phyloP scores from a whole-genome alignment of 208 protist genomes.

The Trypanosomatidae sp. region DNA sequence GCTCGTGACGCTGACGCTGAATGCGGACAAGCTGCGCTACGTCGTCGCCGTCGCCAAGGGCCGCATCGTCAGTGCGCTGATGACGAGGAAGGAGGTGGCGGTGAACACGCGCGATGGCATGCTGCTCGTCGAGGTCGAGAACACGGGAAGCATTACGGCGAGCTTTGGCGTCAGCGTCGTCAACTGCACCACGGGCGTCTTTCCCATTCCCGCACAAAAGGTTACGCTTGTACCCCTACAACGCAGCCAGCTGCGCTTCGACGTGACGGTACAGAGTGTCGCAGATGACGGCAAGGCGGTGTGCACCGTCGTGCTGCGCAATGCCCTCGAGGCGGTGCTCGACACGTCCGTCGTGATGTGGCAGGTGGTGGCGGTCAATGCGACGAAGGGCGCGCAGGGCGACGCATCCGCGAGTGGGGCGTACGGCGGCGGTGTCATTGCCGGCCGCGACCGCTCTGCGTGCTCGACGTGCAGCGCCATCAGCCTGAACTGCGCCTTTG shows the following conservation, averaged over 20 bases:
- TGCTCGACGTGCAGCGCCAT: background rate
- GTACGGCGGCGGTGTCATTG: background rate
- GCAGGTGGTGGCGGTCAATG: background rate
- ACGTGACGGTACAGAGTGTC: conserved; percentile 25
- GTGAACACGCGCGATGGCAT: conserved; percentile 32
- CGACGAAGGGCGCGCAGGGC: background rate
- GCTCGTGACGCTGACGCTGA: conserved; percentile 54
- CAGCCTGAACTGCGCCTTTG: background rate
- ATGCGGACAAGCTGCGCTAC: conserved; percentile 66
- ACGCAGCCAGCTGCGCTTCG: conserved; percentile 12
- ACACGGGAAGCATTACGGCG: conserved; percentile 36
- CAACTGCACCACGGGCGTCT: conserved; percentile 26
- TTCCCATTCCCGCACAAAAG: conserved; percentile 41
- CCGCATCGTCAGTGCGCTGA: conserved; percentile 19
- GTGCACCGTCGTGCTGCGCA: conserved; percentile 34
- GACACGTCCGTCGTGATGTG: background rate
- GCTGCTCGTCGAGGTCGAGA: conserved; percentile 34
- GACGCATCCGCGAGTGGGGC: background rate
- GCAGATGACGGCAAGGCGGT: conserved; percentile 2
- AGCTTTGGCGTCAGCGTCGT: conserved; percentile 29
- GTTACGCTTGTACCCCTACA: conserved; percentile 19
- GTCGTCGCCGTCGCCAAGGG: conserved; percentile 44
- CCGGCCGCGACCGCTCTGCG: background rate
- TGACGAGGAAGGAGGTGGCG: conserved; percentile 17
- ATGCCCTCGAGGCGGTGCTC: conserved; percentile 7